Evolutionary conservation across 805 yeast genomes (phyloP), one percentile per base, ranked within the genome.

Genomic region (Cyberlindnera lachancei): DNA sequence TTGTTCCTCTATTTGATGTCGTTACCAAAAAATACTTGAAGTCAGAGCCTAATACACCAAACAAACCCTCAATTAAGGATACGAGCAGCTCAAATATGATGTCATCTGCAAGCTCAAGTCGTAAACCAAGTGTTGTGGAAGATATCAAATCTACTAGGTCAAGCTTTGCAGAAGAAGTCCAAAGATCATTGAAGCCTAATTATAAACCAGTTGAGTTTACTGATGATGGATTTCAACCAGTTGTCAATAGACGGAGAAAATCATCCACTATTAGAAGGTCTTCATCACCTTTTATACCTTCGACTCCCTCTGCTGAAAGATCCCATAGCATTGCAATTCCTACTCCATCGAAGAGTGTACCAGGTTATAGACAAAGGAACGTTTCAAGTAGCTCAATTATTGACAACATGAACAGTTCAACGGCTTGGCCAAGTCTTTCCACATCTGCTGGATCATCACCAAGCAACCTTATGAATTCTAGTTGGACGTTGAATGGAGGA

Each of bases 1-100:
- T 63, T 35, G 51, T 47, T n/a, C 66, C 68, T 3, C 31, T 56
- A 11, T 50, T 63, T 35, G 68, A 64, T 34, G 25, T 48, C 2
- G 27, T 36, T 7, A 15, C 37, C 7, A 47, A 44, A 34, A 36
- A 37, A 25, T 14, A n/a, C 7, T 15, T 7, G 5, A 27, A 27
- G 17, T 11, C 14, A 13, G 45, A 41, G n/a, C 17, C 31, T 30
- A 43, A 30, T 15, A 31, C 42, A 12, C 47, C 48, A 25, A 45
- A 33, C 23, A 6, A 32, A 7, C 46, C 41, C 15, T 27, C 47
- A 9, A 37, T 35, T 17, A 40, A 34, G 23, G 4, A 12, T 11
- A 15, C 27, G n/a, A n/a, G n/a, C n/a, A n/a, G n/a, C n/a, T n/a
- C n/a, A n/a, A n/a, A n/a, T n/a, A n/a, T n/a, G n/a, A n/a, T n/a